Evolutionary conservation across 352 stramenopile genomes (phyloP).

Genomic region (Pythium brachiatum): DNA sequence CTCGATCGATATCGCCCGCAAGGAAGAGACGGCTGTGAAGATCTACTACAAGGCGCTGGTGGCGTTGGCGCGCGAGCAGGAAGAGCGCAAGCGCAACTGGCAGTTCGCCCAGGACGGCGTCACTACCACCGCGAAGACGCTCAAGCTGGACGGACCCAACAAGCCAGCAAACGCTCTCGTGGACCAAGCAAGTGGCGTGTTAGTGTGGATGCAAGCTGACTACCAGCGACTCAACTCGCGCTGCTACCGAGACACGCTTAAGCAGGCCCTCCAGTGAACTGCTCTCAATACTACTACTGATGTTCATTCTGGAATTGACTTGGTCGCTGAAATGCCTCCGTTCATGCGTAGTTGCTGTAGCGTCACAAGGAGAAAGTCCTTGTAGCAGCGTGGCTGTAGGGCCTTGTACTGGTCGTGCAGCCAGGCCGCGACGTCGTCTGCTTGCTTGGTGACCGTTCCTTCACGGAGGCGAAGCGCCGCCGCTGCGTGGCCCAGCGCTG

Average conservation of each 20-base stretch:
- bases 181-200: constrained; percentile 11
- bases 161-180: background rate
- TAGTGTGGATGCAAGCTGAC: constrained; percentile 12
- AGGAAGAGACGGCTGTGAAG: constrained; percentile 46
- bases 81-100: constrained; percentile 34
- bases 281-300: background rate
- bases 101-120: constrained; percentile 33
- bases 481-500: constrained; percentile 11
- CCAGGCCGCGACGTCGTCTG: constrained; percentile 1
- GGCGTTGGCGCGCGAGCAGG: constrained; percentile 39
- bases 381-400: constrained; percentile 23
- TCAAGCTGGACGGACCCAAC: constrained; percentile 28
- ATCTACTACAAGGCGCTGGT: constrained; percentile 51
- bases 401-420: constrained; percentile 13
- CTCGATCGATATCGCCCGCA: constrained; percentile 52
- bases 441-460: constrained; percentile 6
- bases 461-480: constrained; percentile 9
- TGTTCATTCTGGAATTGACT: background rate
- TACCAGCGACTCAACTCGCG: constrained; percentile 15
- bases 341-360: constrained; percentile 9
- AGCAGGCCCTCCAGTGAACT: constrained; percentile 3
- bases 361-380: constrained; percentile 8
- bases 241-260: constrained; percentile 16
- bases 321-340: background rate
- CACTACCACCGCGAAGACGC: constrained; percentile 28